Conservation (phyloP, 2,329 filamentous ascomycete genomes). For the Penicillium sp. region DNA sequence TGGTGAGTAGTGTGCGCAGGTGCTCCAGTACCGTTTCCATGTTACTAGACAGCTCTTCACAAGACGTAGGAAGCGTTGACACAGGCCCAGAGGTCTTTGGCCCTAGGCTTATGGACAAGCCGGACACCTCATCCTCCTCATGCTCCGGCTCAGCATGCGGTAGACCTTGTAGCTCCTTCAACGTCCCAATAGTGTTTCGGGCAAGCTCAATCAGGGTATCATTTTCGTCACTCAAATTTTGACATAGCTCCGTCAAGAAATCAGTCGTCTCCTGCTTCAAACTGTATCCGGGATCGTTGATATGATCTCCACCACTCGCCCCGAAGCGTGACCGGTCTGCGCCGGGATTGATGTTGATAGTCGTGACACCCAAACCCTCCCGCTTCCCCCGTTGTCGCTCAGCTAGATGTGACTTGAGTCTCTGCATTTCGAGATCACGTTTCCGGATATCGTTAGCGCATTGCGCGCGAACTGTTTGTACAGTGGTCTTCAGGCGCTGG, state of each 20-base stretch:
- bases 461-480: conserved; percentile 78
- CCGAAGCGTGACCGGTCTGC: conserved; percentile 33
- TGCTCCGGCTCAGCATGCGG: conserved; percentile 25
- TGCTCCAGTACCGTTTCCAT: conserved; percentile 77
- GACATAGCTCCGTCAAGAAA: conserved; percentile 81
- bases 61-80: conserved; percentile 55
- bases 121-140: conserved; percentile 35
- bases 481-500: conserved; percentile 70
- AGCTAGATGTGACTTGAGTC: conserved; percentile 79
- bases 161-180: conserved; percentile 61
- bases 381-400: conserved; percentile 62
- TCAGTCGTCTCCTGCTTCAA: conserved; percentile 85
- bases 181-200: conserved; percentile 65
- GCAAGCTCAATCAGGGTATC: conserved; percentile 74
- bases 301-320: conserved; percentile 38
- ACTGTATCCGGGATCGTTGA: conserved; percentile 62
- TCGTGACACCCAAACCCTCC: conserved; percentile 53
- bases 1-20: conserved; percentile 79
- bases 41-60: conserved; percentile 68
- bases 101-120: conserved; percentile 23
- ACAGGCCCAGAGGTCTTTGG: conserved; percentile 26
- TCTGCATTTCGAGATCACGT: conserved; percentile 83
- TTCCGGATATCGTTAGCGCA: conserved; percentile 90
- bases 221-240: conserved; percentile 86
- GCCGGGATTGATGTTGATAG: conserved; percentile 45